phyloP scores from a whole-genome alignment of 225 moss, liverwort and hornwort genomes.

The Bryoerythrophyllum caledonicum region DNA sequence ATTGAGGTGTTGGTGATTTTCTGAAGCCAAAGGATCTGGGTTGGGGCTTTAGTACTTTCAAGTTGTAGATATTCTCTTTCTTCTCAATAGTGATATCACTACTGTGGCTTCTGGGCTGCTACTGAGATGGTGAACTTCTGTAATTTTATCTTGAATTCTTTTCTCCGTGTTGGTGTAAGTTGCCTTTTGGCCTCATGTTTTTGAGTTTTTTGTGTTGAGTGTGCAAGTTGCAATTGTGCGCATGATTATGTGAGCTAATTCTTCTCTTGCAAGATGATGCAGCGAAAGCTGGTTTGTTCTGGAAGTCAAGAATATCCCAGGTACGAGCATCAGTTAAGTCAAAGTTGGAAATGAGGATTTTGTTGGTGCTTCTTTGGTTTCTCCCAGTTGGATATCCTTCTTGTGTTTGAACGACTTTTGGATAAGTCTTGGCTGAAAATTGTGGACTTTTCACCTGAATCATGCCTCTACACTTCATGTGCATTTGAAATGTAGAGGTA shows the following conservation, averaged over 20 bases:
- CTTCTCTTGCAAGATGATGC: background rate
- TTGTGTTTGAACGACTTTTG: too few relatives aligned
- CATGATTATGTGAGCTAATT: background rate
- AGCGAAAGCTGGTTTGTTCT: background rate
- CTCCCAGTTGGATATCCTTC: too few relatives aligned
- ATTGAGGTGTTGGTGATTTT: background rate
- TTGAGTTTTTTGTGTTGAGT: background rate
- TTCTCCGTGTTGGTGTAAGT: too few relatives aligned
- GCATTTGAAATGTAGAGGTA: too few relatives aligned
- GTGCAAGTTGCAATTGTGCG: background rate
- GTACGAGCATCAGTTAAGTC: background rate
- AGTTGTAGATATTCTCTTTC: conserved; percentile 32
- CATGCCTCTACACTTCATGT: too few relatives aligned
- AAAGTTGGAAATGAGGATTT: background rate
- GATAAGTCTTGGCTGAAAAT: too few relatives aligned
- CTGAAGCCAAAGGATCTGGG: conserved; percentile 16
- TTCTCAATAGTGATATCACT: conserved; percentile 11
- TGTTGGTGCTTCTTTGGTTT: background rate
- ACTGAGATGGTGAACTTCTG: conserved; percentile 16
- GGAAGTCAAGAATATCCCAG: background rate
- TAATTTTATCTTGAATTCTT: background rate
- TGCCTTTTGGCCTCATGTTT: background rate
- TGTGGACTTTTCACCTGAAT: too few relatives aligned
- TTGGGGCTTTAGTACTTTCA: conserved; percentile 7
- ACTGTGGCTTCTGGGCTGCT: conserved; percentile 11